Evolutionary conservation across 164 flowering plant genomes (phyloP).

Genomic region (Brasenia schreberi): DNA sequence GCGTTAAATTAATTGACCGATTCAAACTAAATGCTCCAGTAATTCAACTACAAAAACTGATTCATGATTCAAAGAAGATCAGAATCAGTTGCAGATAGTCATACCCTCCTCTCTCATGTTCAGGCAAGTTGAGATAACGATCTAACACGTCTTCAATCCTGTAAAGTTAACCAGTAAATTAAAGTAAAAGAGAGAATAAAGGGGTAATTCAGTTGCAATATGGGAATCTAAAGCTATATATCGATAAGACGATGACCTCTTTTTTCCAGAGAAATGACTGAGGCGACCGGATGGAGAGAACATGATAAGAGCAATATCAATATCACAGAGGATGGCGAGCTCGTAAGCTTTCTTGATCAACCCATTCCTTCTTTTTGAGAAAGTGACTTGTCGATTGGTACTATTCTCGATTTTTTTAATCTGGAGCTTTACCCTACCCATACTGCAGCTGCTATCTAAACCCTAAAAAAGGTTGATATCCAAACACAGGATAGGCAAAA

Average conservation of each 20-base stretch:
- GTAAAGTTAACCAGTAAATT: neutral
- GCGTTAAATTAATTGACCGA: neutral
- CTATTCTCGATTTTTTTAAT: constrained; percentile 63
- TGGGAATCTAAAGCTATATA: neutral
- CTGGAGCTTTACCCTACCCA: constrained; percentile 1
- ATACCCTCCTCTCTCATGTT: constrained; percentile 50
- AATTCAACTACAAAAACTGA: neutral
- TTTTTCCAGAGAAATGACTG: constrained; percentile 43
- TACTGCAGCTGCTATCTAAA: neutral
- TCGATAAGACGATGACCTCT: constrained; percentile 16
- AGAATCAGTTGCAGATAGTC: neutral
- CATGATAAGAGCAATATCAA: constrained; percentile 66
- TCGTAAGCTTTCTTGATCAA: constrained; percentile 74
- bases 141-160: constrained; percentile 52
- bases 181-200: neutral
- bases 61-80: neutral
- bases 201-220: neutral
- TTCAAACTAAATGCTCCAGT: neutral
- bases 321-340: constrained; percentile 57
- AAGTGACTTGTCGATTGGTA: constrained; percentile 68
- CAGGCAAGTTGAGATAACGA: constrained; percentile 34
- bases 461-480: neutral
- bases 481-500: neutral
- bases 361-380: constrained; percentile 70
- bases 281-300: constrained; percentile 60